phyloP scores from a whole-genome alignment of 306 rosid genomes.

The Cicer judaicum region DNA sequence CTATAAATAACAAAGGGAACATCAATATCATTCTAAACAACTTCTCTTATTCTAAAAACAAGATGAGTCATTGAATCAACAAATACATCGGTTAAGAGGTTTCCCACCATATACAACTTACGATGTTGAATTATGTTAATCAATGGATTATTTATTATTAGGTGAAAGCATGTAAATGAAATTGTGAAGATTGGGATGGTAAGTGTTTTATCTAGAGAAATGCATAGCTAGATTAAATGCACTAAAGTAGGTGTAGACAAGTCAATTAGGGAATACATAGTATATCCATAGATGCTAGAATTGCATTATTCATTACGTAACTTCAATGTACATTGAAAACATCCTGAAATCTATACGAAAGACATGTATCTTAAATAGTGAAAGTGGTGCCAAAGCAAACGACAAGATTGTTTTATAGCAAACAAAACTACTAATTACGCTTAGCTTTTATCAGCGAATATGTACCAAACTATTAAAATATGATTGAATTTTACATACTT shows the following conservation, averaged over 20 bases:
- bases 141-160: background rate
- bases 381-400: conserved; percentile 29
- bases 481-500: background rate
- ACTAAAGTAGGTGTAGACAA: background rate
- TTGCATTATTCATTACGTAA: conserved; percentile 1
- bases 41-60: conserved; percentile 73
- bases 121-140: conserved; percentile 60
- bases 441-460: background rate
- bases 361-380: conserved; percentile 15
- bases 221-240: background rate
- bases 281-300: conserved; percentile 9
- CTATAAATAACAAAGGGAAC: too few relatives aligned
- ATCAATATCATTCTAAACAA: too few relatives aligned
- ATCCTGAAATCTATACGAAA: conserved; percentile 1
- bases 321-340: conserved; percentile 1
- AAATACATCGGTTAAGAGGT: conserved; percentile 74
- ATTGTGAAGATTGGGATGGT: background rate
- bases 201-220: conserved; percentile 10
- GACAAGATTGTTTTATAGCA: conserved; percentile 10
- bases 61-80: conserved; percentile 64
- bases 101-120: conserved; percentile 83
- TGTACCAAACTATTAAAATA: background rate
- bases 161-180: background rate
- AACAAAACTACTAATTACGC: conserved; percentile 3
- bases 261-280: background rate